Base-by-base conservation (phyloP, 495 filamentous ascomycete genomes). In the Aspergillus cavernicola region DNA sequence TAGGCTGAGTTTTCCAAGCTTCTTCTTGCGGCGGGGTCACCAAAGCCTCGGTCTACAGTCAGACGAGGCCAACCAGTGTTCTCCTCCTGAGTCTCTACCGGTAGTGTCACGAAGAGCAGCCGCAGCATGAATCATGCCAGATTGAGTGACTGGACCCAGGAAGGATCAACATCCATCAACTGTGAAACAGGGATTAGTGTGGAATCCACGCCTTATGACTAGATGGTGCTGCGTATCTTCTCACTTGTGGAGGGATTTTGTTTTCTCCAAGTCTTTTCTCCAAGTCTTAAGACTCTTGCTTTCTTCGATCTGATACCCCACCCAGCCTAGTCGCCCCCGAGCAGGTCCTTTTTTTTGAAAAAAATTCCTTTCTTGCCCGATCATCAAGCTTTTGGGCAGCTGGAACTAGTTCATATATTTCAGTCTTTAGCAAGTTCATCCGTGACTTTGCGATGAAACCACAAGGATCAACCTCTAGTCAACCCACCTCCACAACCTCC, bases 271-370 rank as follows among this genome's bases (percentile, higher is more conserved):
- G 36, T 38, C 36, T 16, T 38, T 5, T 23, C 19, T 40, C n/a
- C 12, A 20, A 19, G 12, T 19, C 39, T 42, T 23, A n/a, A n/a
- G 22, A 23, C 32, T 33, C 32, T 16, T 45, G 24, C 42, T 42
- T 11, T 22, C 22, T 23, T 43, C 40, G 15, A 43, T 18, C 22
- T 12, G 32, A 53, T 45, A 40, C 50, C 50, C 50, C 50, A 53
- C 47, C n/a, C 47, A 29, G 36, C 23, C 47, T n/a, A n/a, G n/a
- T 42, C 39, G 31, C 46, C 50, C 22, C 29, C 50, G 28, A 23
- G 19, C n/a, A 28, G 29, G 31, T 10, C 1, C n/a, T 53, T 53
- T 29, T 52, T 52, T 26, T 36, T 43, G 16, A 46, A 19, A 23
- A 36, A 36, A 35, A 12, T 52, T 49, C 15, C 31, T 50, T 43